These are phyloP conservation scores for Parsonsia alboflavescens DNA, from an alignment of 257 asterid genomes.

Conservation along the genomic window DNA sequence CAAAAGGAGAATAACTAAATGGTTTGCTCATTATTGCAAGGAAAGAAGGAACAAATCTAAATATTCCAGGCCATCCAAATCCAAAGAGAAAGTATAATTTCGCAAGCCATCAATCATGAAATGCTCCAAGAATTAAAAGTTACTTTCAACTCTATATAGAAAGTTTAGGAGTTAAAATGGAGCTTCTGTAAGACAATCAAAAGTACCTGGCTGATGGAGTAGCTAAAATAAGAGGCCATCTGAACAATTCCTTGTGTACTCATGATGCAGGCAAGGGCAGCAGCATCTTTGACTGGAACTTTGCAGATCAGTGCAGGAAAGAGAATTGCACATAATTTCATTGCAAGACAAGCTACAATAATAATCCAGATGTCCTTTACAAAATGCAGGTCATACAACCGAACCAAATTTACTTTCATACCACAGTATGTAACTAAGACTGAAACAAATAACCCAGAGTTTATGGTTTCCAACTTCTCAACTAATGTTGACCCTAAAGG, in stretches of 20 bases:
- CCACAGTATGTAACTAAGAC: slow-evolving; percentile 72
- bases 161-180: neutral
- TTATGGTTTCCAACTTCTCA: slow-evolving; percentile 59
- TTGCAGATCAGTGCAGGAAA: slow-evolving; percentile 50
- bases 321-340: slow-evolving; percentile 43
- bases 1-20: neutral
- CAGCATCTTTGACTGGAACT: slow-evolving; percentile 71
- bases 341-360: slow-evolving; percentile 15
- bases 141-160: neutral
- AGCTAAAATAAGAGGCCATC: slow-evolving; percentile 54
- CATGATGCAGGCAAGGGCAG: slow-evolving; percentile 66
- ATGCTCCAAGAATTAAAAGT: neutral
- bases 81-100: neutral
- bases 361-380: slow-evolving; percentile 29
- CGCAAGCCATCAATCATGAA: too few relatives aligned
- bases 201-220: slow-evolving; percentile 24
- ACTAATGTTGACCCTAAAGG: slow-evolving; percentile 81
- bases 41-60: neutral
- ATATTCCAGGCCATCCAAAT: neutral
- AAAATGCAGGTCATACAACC: slow-evolving; percentile 48
- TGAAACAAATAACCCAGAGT: slow-evolving; percentile 65
- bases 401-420: slow-evolving; percentile 53
- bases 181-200: neutral
- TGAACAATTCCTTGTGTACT: slow-evolving; percentile 77
- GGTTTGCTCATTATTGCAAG: neutral